Conservation (phyloP, 2,329 filamentous ascomycete species). For the Chaetomiaceae sp. region DNA sequence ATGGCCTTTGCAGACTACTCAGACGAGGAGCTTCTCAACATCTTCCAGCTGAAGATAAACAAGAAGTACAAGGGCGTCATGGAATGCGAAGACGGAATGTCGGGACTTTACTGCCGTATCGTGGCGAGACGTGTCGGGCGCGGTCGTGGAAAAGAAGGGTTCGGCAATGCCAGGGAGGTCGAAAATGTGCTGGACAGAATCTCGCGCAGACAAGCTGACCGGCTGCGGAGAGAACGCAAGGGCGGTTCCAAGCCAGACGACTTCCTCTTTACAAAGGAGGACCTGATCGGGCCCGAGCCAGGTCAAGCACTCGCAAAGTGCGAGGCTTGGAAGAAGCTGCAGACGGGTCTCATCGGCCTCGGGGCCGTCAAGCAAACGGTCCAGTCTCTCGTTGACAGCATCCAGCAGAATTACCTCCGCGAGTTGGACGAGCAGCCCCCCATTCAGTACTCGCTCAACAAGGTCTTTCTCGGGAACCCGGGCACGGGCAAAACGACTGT, state of each 20-base stretch:
- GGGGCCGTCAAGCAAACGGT: conserved; percentile 58
- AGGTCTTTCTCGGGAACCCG: conserved; percentile 65
- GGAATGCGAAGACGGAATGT: conserved; percentile 52
- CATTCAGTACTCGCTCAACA: conserved; percentile 60
- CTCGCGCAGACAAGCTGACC: conserved; percentile 51
- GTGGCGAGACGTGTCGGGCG: conserved; percentile 56
- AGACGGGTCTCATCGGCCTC: conserved; percentile 56
- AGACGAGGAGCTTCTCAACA: conserved; percentile 58
- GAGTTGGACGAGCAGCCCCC: conserved; percentile 58
- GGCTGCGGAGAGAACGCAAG: conserved; percentile 47
- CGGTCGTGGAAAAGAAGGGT: conserved; percentile 59
- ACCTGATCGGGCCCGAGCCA: conserved; percentile 67
- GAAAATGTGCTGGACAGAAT: conserved; percentile 58
- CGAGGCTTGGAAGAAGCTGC: conserved; percentile 53
- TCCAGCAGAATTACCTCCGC: conserved; percentile 59
- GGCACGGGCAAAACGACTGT: conserved; percentile 76
- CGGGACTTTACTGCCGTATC: conserved; percentile 61
- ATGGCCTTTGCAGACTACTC: conserved; percentile 66
- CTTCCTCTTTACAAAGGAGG: conserved; percentile 57
- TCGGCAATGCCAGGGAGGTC: conserved; percentile 67
- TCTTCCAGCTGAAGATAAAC: conserved; percentile 52
- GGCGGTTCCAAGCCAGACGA: conserved; percentile 46
- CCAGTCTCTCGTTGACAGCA: conserved; percentile 51
- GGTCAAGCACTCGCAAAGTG: conserved; percentile 46
- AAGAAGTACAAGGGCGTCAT: conserved; percentile 52